Conservation (phyloP, 345 rosid genomes). For the Bruguiera parviflora region DNA sequence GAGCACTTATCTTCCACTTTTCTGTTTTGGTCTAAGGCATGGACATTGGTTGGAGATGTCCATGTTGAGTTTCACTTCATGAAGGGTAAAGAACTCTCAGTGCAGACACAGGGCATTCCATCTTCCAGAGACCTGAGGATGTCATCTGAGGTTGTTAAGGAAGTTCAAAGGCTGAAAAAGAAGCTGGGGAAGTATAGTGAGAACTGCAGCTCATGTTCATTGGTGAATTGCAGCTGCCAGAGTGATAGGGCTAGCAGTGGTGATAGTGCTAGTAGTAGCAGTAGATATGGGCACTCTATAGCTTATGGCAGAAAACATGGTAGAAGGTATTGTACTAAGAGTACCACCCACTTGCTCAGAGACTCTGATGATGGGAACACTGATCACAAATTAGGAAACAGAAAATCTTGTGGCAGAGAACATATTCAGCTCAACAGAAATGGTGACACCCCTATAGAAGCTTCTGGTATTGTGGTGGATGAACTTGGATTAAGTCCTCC, state of each 20-base stretch:
- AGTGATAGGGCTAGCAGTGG: constrained; percentile 95
- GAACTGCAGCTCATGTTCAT: constrained; percentile 77
- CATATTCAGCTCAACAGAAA: constrained; percentile 17
- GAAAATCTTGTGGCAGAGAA: constrained; percentile 13
- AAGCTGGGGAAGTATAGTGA: constrained; percentile 54
- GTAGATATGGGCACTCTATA: constrained; percentile 35
- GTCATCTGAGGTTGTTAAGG: constrained; percentile 80
- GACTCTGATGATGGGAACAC: constrained; percentile 33
- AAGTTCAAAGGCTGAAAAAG: constrained; percentile 78
- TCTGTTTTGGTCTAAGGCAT: constrained; percentile 88
- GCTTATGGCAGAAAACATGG: constrained; percentile 56
- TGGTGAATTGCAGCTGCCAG: constrained; percentile 90
- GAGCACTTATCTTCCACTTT: constrained; percentile 57
- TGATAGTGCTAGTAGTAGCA: constrained; percentile 85
- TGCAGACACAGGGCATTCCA: constrained; percentile 37
- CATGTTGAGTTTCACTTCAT: constrained; percentile 66
- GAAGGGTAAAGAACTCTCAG: constrained; percentile 50
- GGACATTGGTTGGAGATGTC: constrained; percentile 89
- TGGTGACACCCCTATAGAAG: constrained; percentile 19
- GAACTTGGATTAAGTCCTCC: constrained; percentile 15
- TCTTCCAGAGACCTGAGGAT: constrained; percentile 54
- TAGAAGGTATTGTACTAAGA: constrained; percentile 46
- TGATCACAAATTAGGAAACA: constrained; percentile 28
- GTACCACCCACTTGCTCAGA: constrained; percentile 22
- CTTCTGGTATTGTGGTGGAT: constrained; percentile 11